A percentile compares a stretch with the other conserved stretches of the same genome.
Conservation (phyloP, 768 basidiomycete genomes). For the Cyathus striatus region DNA sequence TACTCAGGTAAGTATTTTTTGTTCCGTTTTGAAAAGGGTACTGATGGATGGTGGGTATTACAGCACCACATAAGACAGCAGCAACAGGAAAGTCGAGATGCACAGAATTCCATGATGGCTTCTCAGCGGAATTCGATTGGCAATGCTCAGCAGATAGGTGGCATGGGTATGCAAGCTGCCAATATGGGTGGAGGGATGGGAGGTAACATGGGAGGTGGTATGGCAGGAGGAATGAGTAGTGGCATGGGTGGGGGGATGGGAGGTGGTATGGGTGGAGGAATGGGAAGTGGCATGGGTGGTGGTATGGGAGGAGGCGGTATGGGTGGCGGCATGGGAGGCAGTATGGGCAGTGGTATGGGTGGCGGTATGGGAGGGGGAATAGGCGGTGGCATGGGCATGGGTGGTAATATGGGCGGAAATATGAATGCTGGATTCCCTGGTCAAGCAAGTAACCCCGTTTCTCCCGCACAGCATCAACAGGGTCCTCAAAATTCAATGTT, state of each 20-base stretch:
- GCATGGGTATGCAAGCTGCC: slow-evolving; percentile 2
- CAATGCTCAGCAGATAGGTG: slow-evolving; percentile 7
- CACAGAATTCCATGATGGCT: background rate
- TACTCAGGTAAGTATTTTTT: slow-evolving; percentile 39
- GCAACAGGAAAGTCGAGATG: background rate
- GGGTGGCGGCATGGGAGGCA: too few relatives aligned
- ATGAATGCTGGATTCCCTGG: background rate
- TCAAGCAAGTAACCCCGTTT: slow-evolving; percentile 8
- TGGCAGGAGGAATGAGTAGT: background rate
- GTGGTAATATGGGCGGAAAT: too few relatives aligned
- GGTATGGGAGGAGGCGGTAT: too few relatives aligned
- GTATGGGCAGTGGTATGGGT: too few relatives aligned
- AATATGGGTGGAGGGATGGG: too few relatives aligned
- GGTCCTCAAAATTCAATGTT: slow-evolving; percentile 15
- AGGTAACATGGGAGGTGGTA: too few relatives aligned
- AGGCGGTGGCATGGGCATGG: too few relatives aligned
- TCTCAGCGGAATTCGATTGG: too few relatives aligned
- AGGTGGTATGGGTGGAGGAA: too few relatives aligned
- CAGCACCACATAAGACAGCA: background rate
- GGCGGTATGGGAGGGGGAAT: too few relatives aligned
- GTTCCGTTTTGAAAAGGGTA: background rate
- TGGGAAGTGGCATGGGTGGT: too few relatives aligned
- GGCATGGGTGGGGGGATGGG: too few relatives aligned
- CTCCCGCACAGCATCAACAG: slow-evolving; percentile 17
- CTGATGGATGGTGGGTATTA: background rate